Evolutionary conservation across 768 basidiomycete species (phyloP).

Genomic region (Chiua virens): DNA sequence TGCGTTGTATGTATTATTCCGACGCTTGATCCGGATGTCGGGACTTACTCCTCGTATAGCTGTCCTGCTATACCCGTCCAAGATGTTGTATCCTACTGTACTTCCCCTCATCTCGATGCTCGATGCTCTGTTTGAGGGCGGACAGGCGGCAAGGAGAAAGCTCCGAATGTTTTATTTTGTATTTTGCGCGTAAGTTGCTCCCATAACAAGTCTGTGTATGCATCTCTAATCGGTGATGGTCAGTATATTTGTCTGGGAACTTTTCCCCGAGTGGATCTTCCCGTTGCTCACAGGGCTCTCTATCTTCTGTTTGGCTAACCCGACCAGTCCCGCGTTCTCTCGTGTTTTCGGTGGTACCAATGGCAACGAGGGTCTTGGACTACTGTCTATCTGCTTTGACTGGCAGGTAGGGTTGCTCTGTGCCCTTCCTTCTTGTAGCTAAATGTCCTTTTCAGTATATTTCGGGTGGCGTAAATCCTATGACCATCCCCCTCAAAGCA

Average conservation of each 20-base stretch:
- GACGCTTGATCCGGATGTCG: background rate
- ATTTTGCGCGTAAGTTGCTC: conserved; percentile 27
- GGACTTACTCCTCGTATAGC: conserved; percentile 4
- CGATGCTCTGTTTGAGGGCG: conserved; percentile 42
- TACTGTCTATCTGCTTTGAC: conserved; percentile 62
- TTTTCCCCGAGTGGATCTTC: conserved; percentile 39
- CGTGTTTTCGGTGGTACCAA: conserved; percentile 63
- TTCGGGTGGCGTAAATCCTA: conserved; percentile 40
- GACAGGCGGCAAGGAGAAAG: conserved; percentile 38
- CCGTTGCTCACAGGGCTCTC: conserved; percentile 64
- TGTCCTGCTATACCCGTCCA: conserved; percentile 43
- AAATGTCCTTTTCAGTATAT: conserved; percentile 20
- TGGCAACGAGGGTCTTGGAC: conserved; percentile 67
- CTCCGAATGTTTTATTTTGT: conserved; percentile 32
- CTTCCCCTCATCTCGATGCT: conserved; percentile 26
- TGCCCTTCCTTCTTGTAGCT: background rate
- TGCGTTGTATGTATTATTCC: conserved; percentile 38
- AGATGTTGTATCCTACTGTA: conserved; percentile 41
- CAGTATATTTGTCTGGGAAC: conserved; percentile 34
- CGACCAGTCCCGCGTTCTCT: conserved; percentile 29
- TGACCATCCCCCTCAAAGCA: conserved; percentile 55
- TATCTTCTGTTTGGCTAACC: conserved; percentile 59
- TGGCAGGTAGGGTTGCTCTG: conserved; percentile 38
- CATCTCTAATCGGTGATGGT: conserved; percentile 9
- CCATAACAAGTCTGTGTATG: conserved; percentile 5